These are phyloP conservation scores for Pseudogymnoascus sp. DNA, from an alignment of 2,329 filamentous ascomycete genomes.

Conservation along the genomic window DNA sequence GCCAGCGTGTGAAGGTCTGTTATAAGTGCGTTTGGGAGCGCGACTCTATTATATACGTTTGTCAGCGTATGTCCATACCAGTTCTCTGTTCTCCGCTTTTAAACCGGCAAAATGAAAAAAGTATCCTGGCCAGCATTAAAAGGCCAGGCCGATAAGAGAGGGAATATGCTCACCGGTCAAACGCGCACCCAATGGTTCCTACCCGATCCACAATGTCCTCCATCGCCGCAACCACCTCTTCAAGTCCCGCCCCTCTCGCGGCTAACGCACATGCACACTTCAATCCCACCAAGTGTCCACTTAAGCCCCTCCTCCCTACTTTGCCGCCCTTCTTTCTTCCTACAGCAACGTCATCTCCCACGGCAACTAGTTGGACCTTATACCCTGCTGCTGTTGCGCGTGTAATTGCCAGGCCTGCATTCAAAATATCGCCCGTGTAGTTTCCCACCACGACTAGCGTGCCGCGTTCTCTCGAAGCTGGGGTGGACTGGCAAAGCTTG, in stretches of 20 bases:
- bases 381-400: constrained; percentile 8
- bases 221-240: background rate
- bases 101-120: background rate
- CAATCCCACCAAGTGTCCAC: constrained; percentile 9
- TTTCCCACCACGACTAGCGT: constrained; percentile 6
- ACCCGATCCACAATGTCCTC: background rate
- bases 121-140: background rate
- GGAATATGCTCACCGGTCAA: constrained; percentile 7
- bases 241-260: background rate
- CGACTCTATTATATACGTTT: constrained; percentile 16
- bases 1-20: constrained; percentile 22
- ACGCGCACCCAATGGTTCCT: constrained; percentile 12
- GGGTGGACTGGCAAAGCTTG: constrained; percentile 8
- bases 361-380: background rate
- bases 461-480: background rate
- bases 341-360: constrained; percentile 11
- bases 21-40: constrained; percentile 21
- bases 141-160: background rate
- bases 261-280: constrained; percentile 8
- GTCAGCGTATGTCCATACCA: background rate
- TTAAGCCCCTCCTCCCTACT: constrained; percentile 11
- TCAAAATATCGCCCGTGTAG: constrained; percentile 12
- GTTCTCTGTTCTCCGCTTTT: background rate
- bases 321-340: constrained; percentile 12
- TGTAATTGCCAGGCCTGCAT: constrained; percentile 11